Percentiles rank a stretch among this genome's conserved stretches.
phyloP scores from a whole-genome alignment of 1,284 basidiomycete species.

The Microbotryomycetes sp. region DNA sequence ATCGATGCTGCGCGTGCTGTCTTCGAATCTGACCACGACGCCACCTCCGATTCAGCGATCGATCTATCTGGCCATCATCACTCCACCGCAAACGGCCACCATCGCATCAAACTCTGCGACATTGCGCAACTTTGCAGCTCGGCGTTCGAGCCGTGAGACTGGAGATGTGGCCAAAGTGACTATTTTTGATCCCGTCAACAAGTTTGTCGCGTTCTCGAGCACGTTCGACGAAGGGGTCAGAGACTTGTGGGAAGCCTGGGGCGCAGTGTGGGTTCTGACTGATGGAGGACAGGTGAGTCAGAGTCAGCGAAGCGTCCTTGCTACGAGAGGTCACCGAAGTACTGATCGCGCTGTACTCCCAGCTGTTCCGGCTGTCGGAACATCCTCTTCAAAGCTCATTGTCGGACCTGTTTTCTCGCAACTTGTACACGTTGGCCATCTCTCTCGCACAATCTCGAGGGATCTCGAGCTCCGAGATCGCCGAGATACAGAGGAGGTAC shows the following conservation, averaged over 20 bases:
- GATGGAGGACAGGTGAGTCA: constrained; percentile 63
- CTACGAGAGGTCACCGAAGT: too few relatives aligned
- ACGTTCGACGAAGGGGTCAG: constrained; percentile 72
- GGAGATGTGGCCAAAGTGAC: constrained; percentile 76
- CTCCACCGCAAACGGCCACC: constrained; percentile 69
- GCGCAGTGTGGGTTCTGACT: constrained; percentile 64
- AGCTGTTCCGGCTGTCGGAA: constrained; percentile 53
- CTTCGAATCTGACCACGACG: constrained; percentile 50
- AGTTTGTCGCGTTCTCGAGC: constrained; percentile 67
- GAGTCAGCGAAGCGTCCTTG: constrained; percentile 31
- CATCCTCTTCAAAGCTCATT: constrained; percentile 22
- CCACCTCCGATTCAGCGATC: constrained; percentile 7
- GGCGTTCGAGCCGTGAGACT: constrained; percentile 34
- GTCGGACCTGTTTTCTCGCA: constrained; percentile 19
- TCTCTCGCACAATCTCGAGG: constrained; percentile 58
- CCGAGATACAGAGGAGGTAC: constrained; percentile 77
- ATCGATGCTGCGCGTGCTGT: constrained; percentile 49
- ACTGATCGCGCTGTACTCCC: constrained; percentile 11
- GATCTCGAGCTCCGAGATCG: constrained; percentile 53
- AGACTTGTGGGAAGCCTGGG: constrained; percentile 72
- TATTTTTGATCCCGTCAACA: constrained; percentile 88
- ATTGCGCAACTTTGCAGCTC: constrained; percentile 62
- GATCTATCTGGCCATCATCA: constrained; percentile 78
- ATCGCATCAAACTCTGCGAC: constrained; percentile 63
- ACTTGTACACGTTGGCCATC: constrained; percentile 53